Percentiles rank a stretch among this genome's conserved stretches.
Evolutionary conservation across 805 yeast species (phyloP).

Genomic region (Ogataea ramenticola): DNA sequence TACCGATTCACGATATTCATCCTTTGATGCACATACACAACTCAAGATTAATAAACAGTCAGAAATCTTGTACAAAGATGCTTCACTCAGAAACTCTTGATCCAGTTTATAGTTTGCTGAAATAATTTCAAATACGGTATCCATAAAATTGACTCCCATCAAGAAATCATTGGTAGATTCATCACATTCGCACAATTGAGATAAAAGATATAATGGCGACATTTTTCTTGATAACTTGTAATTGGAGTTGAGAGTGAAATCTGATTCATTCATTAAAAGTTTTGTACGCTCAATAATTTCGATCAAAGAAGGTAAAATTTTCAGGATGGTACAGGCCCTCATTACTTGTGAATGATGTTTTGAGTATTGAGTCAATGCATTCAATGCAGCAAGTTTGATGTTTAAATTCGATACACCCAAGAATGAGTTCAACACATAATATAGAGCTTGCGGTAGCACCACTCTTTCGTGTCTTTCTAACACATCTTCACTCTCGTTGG

Average conservation of each 20-base stretch:
- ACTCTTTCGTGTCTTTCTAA: conserved; percentile 1
- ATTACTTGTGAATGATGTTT: conserved; percentile 10
- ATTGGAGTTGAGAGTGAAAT: conserved; percentile 13
- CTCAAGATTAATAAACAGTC: conserved; percentile 31
- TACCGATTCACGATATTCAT: conserved; percentile 27
- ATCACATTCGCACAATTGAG: conserved; percentile 27
- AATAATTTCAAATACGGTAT: conserved; percentile 24
- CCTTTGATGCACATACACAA: conserved; percentile 30
- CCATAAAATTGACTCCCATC: conserved; percentile 26
- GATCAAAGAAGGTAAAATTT: conserved; percentile 18
- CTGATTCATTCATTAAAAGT: conserved; percentile 6
- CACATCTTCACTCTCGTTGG: neutral
- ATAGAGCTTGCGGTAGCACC: conserved; percentile 18
- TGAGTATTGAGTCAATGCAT: conserved; percentile 21
- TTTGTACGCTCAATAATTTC: conserved; percentile 15
- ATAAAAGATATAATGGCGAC: conserved; percentile 28
- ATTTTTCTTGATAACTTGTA: conserved; percentile 19
- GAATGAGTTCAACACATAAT: conserved; percentile 18
- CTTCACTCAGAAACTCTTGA: conserved; percentile 18
- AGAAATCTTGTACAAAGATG: conserved; percentile 24
- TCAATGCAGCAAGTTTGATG: conserved; percentile 19
- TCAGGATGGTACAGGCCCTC: conserved; percentile 16
- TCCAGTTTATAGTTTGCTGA: conserved; percentile 17
- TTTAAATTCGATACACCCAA: conserved; percentile 17
- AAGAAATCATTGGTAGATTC: conserved; percentile 26